Evolutionary conservation across 2,329 filamentous ascomycete species (phyloP), one percentile per base, ranked within the genome.

Genomic region (Penicillium nordicum): DNA sequence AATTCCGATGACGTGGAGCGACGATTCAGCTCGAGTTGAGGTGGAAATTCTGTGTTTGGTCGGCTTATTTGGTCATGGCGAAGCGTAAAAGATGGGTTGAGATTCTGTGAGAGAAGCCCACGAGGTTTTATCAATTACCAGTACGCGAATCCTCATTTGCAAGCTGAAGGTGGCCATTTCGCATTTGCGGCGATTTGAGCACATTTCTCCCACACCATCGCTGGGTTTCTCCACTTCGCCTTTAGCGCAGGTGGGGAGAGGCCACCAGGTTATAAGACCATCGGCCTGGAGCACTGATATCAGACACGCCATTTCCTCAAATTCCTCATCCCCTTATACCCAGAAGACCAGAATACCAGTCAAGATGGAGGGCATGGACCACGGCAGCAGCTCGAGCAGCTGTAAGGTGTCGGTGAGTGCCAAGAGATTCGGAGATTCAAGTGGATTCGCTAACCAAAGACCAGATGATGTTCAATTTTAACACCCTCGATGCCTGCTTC

Each of bases 381-480:
- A 62, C 18, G 55, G 59, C 42, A 58, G 62, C 34, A 60, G 59
- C 42, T 57, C 50, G 42, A 55, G 27, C 36, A 38, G 57, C 43
- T 70, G 68, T 51, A 59, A 69, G 57, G 63, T 70, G 36, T 70
- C 68, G 9, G 67, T 70, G 49, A 43, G 56, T 57, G 62, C 62
- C 60, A 64, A 63, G 61, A 45, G 8, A 29, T 11, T 29, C 1
- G 42, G 27, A 32, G 10, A 11, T 32, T 12, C 29, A 50, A 54
- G 54, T 46, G 23, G 38, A 40, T 29, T 36, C 44, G 11, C 51
- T 59, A 30, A 57, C 37, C 27, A 25, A 18, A 23, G 12, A 5
- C 10, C 47, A 70, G 67, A 70, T 70, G 67, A 51, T 70, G 29
- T 70, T 67, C 61, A 70, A 70, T 45, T 69, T 67, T 61, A 59